These are phyloP conservation scores for Lactarius deliciosus DNA, from an alignment of 768 basidiomycete species.

Conservation along the genomic window DNA sequence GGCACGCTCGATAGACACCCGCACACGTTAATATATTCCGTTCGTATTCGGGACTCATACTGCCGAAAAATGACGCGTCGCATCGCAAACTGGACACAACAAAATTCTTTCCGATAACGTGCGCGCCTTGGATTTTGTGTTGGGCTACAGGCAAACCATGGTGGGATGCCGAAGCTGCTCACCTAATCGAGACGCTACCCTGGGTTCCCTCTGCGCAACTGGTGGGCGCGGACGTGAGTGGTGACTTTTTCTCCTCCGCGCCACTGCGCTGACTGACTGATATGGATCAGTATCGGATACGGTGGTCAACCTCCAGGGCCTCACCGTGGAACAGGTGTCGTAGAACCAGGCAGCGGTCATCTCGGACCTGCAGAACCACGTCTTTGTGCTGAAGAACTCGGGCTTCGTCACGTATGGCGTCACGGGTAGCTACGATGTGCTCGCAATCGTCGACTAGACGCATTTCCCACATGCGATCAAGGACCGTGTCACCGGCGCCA, in stretches of 20 bases:
- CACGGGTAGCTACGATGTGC: constrained; percentile 70
- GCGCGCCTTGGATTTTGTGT: constrained; percentile 10
- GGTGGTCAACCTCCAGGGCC: constrained; percentile 72
- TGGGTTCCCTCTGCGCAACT: constrained; percentile 69
- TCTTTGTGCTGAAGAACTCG: constrained; percentile 77
- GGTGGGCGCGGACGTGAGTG: constrained; percentile 74
- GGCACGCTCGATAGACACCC: constrained; percentile 58
- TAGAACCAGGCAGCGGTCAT: constrained; percentile 82
- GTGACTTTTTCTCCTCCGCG: too few relatives aligned
- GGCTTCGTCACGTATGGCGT: constrained; percentile 78
- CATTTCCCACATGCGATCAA: constrained; percentile 61
- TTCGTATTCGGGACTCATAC: too few relatives aligned
- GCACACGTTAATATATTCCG: constrained; percentile 40
- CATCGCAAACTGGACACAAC: constrained; percentile 15
- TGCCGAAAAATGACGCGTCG: too few relatives aligned
- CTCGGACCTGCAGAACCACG: constrained; percentile 73
- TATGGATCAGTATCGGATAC: constrained; percentile 53
- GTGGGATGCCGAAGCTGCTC: constrained; percentile 76
- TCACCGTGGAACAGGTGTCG: constrained; percentile 83
- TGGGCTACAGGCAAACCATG: constrained; percentile 42
- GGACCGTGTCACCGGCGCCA: constrained; percentile 59
- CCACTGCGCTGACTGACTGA: too few relatives aligned
- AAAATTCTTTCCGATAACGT: constrained; percentile 48
- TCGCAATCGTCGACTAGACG: constrained; percentile 82
- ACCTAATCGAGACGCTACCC: constrained; percentile 78